These are phyloP conservation scores for Triticum monococcum DNA, from an alignment of 176 grass and related monocot genomes.

Conservation along the genomic window DNA sequence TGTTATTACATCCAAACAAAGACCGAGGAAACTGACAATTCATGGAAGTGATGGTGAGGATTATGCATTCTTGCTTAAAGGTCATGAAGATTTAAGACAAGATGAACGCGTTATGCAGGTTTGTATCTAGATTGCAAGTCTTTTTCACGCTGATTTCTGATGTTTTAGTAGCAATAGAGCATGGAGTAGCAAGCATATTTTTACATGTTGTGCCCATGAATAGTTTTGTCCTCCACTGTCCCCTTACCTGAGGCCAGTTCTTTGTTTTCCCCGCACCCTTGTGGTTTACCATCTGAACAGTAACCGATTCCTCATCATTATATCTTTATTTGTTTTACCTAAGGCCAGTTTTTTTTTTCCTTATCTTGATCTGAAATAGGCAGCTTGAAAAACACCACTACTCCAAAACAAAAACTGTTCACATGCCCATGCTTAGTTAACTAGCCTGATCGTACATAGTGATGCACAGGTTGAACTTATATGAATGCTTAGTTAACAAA, in stretches of 20 bases:
- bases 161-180: not conserved
- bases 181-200: not conserved
- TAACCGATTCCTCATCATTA: not conserved
- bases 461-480: conserved; percentile 10
- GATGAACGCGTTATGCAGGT: conserved; percentile 99
- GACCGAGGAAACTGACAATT: conserved; percentile 93
- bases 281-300: conserved; percentile 18
- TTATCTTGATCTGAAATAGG: conserved; percentile 15
- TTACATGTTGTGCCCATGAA: conserved; percentile 19
- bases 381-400: not conserved
- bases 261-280: not conserved
- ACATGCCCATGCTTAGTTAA: not conserved
- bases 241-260: not conserved
- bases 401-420: not conserved
- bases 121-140: conserved; percentile 5
- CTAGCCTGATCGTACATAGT: not conserved
- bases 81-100: conserved; percentile 97
- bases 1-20: conserved; percentile 96
- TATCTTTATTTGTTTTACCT: not conserved
- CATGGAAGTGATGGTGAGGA: conserved; percentile 91
- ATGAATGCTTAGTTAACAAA: not conserved
- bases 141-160: not conserved
- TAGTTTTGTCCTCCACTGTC: not conserved
- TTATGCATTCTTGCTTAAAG: conserved; percentile 97
- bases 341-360: not conserved